These are phyloP conservation scores for Candida morakotiae DNA, from an alignment of 805 yeast species.

Conservation along the genomic window DNA sequence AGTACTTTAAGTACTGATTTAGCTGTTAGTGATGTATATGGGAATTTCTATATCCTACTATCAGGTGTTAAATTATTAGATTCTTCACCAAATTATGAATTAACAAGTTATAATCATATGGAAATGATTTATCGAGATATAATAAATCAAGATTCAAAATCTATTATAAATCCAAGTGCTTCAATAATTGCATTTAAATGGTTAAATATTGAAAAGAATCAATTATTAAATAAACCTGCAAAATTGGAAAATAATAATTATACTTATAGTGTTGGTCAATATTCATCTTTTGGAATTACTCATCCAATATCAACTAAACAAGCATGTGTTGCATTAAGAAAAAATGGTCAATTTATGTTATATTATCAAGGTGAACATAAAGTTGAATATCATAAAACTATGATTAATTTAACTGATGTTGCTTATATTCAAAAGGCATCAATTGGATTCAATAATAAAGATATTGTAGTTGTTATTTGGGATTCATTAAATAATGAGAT, in stretches of 20 bases:
- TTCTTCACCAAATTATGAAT: slow-evolving; percentile 37
- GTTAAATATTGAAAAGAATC: slow-evolving; percentile 70
- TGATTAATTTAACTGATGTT: slow-evolving; percentile 24
- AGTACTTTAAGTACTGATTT: slow-evolving; percentile 76
- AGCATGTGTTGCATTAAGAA: slow-evolving; percentile 64
- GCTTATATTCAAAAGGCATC: slow-evolving; percentile 32
- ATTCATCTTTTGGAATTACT: slow-evolving; percentile 54
- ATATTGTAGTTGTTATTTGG: slow-evolving; percentile 40
- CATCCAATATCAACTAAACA: slow-evolving; percentile 69
- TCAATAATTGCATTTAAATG: slow-evolving; percentile 55
- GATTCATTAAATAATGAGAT: slow-evolving; percentile 33
- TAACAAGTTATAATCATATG: slow-evolving; percentile 41
- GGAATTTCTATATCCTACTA: slow-evolving; percentile 46
- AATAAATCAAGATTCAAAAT: slow-evolving; percentile 11
- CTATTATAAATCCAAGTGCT: slow-evolving; percentile 12
- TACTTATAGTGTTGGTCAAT: slow-evolving; percentile 56
- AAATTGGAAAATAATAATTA: slow-evolving; percentile 26
- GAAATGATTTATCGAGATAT: slow-evolving; percentile 48
- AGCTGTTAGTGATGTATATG: slow-evolving; percentile 70
- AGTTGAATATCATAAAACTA: slow-evolving; percentile 48
- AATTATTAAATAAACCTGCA: slow-evolving; percentile 59
- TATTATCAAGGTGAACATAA: slow-evolving; percentile 65
- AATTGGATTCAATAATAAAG: slow-evolving; percentile 52
- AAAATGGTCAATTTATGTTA: slow-evolving; percentile 55
- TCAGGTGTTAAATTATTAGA: slow-evolving; percentile 39